Evolutionary conservation across 306 rosid genomes (phyloP).

Genomic region (Rosa lucieae): DNA sequence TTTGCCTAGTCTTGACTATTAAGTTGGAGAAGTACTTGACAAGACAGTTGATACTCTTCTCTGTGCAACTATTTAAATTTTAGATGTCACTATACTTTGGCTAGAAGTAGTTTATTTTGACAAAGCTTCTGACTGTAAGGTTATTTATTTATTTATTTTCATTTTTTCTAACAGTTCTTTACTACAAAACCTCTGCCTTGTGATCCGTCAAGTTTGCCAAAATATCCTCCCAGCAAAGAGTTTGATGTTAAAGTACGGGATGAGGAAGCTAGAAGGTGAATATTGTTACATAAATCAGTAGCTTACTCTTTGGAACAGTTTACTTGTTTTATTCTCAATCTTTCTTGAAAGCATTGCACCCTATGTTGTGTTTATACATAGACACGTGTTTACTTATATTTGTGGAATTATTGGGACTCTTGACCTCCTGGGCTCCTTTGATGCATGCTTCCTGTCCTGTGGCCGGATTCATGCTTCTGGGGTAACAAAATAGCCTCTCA

Average conservation of each 20-base stretch:
- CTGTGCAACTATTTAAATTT: background rate
- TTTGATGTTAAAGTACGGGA: constrained; percentile 94
- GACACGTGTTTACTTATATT: background rate
- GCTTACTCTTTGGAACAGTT: constrained; percentile 10
- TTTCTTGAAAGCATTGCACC: background rate
- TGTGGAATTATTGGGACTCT: background rate
- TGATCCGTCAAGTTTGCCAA: constrained; percentile 93
- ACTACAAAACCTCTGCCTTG: constrained; percentile 88
- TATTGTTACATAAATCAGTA: constrained; percentile 18
- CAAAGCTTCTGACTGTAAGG: background rate
- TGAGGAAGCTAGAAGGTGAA: constrained; percentile 96
- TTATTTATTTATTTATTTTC: background rate
- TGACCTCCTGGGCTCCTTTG: background rate
- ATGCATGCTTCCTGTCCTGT: background rate
- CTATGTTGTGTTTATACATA: background rate
- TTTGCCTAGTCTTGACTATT: background rate
- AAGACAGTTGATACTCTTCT: background rate
- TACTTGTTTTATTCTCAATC: background rate
- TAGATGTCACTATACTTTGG: background rate
- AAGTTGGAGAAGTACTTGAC: background rate
- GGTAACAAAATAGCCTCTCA: background rate
- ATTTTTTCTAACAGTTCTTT: constrained; percentile 62
- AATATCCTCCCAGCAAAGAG: constrained; percentile 99
- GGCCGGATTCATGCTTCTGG: background rate
- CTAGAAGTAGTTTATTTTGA: background rate